Base-by-base conservation (phyloP, 148 eudicot genomes). In the Chenopodium suecicum region DNA sequence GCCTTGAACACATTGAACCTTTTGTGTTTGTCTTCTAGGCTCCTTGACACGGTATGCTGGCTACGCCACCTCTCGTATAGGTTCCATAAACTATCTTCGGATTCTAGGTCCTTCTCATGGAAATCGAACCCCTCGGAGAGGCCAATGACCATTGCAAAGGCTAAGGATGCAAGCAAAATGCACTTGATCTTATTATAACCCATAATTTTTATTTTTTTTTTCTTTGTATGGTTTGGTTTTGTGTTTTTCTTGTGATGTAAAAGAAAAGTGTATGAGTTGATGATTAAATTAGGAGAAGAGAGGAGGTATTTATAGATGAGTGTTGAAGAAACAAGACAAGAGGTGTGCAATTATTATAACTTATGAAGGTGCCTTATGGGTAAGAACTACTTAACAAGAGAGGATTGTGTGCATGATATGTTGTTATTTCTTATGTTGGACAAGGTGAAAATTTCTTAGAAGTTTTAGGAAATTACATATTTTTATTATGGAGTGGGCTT, bases 21-120 rank as follows among this genome's bases (percentile, higher is more conserved):
- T 76, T 60, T 91, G 68, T 90, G 91, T 82, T 93, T 95, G 79
- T 93, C 98, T 17, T 88, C 87, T 17, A 92, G 87, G 84, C 89
- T 89, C 78, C 88, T 85, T 0, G 98, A 91, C 79, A 92, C 90
- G 12, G 94, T 92, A 87, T 95, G 98, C 86, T 93, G 92, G 86
- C 88, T 91, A 88, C 98, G 89, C 98, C 98, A 95, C 84, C 98
- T 87, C 90, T 95, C 94, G 81, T 95, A 95, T 78, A 95, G 50
- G 22, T 86, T 89, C 98, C 97, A 93, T 29, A 95, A 80, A 41
- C 88, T 80, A 62, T 95, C 94, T 27, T 95, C 97, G n/a, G 92
- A 90, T 68, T 93, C 98, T 60, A 95, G 76, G 22, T 95, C 98
- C 74, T 81, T 84, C 64, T 91, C 97, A 20, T 87, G 88, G 90